Evolutionary conservation across 495 filamentous ascomycete species (phyloP), one percentile per base, ranked within the genome.

Genomic region (Lasiosphaeris hirsuta): DNA sequence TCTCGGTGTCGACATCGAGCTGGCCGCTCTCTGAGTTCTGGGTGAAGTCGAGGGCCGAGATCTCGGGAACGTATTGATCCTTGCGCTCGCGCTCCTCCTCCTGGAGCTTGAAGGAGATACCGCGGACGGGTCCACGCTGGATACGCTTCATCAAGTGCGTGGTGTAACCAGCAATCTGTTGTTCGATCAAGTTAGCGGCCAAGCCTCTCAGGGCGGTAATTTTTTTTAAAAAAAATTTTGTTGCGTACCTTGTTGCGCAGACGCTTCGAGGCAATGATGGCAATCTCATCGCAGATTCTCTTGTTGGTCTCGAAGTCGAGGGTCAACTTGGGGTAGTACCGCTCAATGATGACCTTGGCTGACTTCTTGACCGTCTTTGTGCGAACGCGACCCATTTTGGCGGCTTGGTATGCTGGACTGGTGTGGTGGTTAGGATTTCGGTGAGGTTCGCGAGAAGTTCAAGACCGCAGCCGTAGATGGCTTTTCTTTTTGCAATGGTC

Each of bases 231-330:
- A 8, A n/a, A 42, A 33, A 15, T 1, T 37, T 47, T 38, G 42
- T 4, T 33, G 42, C 63, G 49, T 63, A 95, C 90, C 90, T 97
- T 98, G 87, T 98, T 98, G 80, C 93, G 86, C 65, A 97, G 85
- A 75, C 94, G 86, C 88, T 97, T 97, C 60, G 87, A 91, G 63
- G 95, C 90, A 76, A 97, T 99, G 78, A 97, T 96, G 73, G 95
- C 95, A 67, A 99, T 96, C 82, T 99, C 95, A 90, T 97, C 95
- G 81, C 95, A 97, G 69, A 97, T 92, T 63, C 93, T 82, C 88
- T 98, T 97, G 88, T 98, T 98, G 85, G 90, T 95, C 85, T 99
- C 95, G 84, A 99, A 99, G 81, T 97, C 95, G 76, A 97, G 90
- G 55, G 92, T 96, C 74, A 99, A 82, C 78, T 90, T 90, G 70